These are phyloP conservation scores for Globisporangium solare DNA, from an alignment of 352 stramenopile genomes.

Conservation along the genomic window DNA sequence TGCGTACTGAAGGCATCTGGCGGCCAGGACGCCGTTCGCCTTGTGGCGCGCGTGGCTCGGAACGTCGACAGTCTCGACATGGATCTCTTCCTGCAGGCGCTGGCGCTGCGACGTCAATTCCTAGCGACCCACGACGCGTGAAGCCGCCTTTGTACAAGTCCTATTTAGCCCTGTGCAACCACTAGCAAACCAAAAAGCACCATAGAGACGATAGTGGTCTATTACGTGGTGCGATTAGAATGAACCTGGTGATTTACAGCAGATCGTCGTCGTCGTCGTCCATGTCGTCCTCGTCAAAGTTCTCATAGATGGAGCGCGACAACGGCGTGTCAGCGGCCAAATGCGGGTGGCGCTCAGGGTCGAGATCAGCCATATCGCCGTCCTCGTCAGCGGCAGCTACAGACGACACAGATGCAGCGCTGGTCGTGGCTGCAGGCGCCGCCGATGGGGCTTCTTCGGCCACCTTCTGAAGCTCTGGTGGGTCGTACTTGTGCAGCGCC, in stretches of 20 bases:
- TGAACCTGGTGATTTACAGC: conserved; percentile 34
- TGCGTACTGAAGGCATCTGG: too few species aligned
- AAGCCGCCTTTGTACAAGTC: too few species aligned
- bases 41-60: conserved; percentile 62
- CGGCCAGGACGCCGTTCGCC: not conserved
- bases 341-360: conserved; percentile 8
- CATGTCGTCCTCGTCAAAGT: conserved; percentile 50
- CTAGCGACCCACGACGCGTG: conserved; percentile 24
- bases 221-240: conserved; percentile 3
- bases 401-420: not conserved
- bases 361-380: conserved; percentile 22
- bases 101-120: conserved; percentile 74
- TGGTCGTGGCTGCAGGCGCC: not conserved
- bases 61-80: conserved; percentile 83
- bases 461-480: conserved; percentile 40
- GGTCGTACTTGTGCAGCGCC: conserved; percentile 78
- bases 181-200: too few species aligned
- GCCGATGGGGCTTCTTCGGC: conserved; percentile 7
- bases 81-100: conserved; percentile 65
- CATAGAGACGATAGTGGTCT: too few species aligned
- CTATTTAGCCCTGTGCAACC: too few species aligned
- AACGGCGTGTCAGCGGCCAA: not conserved
- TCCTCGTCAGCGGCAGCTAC: conserved; percentile 3
- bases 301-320: conserved; percentile 59
- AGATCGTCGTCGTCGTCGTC: conserved; percentile 63